Base-by-base conservation (phyloP, 2,329 filamentous ascomycete genomes). In the Xylariaceae sp. region DNA sequence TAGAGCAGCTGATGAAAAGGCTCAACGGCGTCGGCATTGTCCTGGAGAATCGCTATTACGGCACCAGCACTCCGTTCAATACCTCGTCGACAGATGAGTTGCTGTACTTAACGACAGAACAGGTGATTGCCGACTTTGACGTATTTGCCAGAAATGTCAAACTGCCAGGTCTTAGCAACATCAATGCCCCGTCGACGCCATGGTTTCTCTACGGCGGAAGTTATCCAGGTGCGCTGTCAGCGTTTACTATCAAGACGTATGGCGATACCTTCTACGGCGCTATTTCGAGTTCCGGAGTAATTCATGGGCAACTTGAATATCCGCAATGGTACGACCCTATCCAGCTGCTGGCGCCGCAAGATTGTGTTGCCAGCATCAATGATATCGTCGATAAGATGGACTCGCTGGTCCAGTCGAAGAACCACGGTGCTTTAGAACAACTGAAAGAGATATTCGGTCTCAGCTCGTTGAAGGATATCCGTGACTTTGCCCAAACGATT, bases 11-110 rank as follows among this genome's bases (percentile, higher is more conserved):
- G 6, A 26, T 43, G 11, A 51, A 58, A 23, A 18, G 7, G 7
- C 40, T 52, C 21, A 76, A 77, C 57, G 80, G 80, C 2, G 66
- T 82, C 32, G 80, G 80, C 11, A 75, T 82, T 2, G 81, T 82
- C 54, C 67, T 81, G 2, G 78, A 81, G 60, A 79, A 81, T 51
- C 68, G 78, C n/a, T 78, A 78, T 57, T 81, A 81, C 59, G 78
- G 78, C 20, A 54, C 75, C 13, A 80, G 77, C 57, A 80, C 70
- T 48, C 79, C 79, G 0, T 78, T 74, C 58, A 73, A 75, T 13
- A 72, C 70, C n/a, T 75, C 73, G 33, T 76, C 75, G 2, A 80
- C 77, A 3, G 79, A 81, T 59, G 68, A 79, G 41, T 58, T 81
- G 58, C 64, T 71, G 10, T 81, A 75, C 58, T 61, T 81, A 53